These are phyloP conservation scores for Kuraishia molischiana DNA, from an alignment of 805 yeast genomes.

Conservation along the genomic window DNA sequence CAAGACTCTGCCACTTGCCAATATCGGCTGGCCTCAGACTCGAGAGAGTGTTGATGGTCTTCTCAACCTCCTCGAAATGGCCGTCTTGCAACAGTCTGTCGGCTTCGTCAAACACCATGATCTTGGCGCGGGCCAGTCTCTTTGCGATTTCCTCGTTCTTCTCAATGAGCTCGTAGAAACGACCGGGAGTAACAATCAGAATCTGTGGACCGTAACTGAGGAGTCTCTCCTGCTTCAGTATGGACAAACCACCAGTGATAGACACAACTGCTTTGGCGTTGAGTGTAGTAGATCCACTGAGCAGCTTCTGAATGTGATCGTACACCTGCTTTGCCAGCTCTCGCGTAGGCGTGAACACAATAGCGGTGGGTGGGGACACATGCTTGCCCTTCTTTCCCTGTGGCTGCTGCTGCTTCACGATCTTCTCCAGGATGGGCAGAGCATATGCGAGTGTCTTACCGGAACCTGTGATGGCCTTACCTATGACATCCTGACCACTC, in stretches of 20 bases:
- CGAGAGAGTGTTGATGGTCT: conserved; percentile 56
- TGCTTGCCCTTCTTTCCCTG: conserved; percentile 11
- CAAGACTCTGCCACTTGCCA: conserved; percentile 68
- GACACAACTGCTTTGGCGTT: conserved; percentile 53
- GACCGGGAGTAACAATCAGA: conserved; percentile 92
- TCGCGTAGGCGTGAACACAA: conserved; percentile 91
- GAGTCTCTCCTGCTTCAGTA: conserved; percentile 85
- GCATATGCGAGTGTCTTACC: conserved; percentile 97
- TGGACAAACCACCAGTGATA: conserved; percentile 90
- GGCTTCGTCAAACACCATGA: conserved; percentile 83
- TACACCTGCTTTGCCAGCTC: conserved; percentile 93
- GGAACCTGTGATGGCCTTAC: conserved; percentile 96
- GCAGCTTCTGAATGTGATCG: conserved; percentile 52
- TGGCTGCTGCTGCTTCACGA: conserved; percentile 19
- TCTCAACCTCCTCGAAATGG: conserved; percentile 88
- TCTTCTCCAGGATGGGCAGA: conserved; percentile 75
- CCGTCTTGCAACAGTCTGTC: conserved; percentile 93
- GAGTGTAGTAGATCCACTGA: conserved; percentile 27
- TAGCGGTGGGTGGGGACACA: conserved; percentile 48
- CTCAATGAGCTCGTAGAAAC: conserved; percentile 75
- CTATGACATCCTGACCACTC: conserved; percentile 73
- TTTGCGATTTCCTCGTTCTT: conserved; percentile 37
- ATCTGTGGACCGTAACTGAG: conserved; percentile 67
- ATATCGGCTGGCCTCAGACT: conserved; percentile 34
- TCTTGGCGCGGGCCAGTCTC: conserved; percentile 35